Evolutionary conservation across 2,329 filamentous ascomycete species (phyloP), one percentile per base, ranked within the genome.

Genomic region (Aspergillus spinulosporus): DNA sequence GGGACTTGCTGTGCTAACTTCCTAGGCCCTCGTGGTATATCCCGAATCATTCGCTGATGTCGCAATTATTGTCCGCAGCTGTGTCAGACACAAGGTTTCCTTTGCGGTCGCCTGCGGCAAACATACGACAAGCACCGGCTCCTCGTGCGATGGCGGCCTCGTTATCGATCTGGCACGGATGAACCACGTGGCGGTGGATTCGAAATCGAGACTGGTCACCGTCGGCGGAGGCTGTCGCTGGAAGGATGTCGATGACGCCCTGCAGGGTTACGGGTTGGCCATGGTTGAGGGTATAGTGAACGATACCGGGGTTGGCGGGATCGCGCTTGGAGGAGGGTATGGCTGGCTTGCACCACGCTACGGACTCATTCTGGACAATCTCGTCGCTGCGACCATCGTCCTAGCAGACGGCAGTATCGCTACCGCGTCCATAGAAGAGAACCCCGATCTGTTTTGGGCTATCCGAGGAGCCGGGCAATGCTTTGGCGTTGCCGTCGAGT

Each of bases 241-340:
- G 81, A 71, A 70, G 54, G 80, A 84, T 62, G 43, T 58, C 7
- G 39, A 86, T 60, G 68, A 73, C 3, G 78, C 78, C 0, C 78
- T 78, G 0, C 80, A 73, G 52, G 68, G 77, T 46, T 71, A 82
- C 61, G 77, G 77, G 0, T 76, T 87, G 2, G 84, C 83, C 2
- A 82, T 82, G 2, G 80, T 85, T 0, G 83, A 83, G 5, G 83
- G 84, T 3, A 85, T 83, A 0, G 80, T 86, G 3, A 81, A 80
- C 29, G 80, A 86, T 56, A 85, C 82, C 1, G 84, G 84, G 2
- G 81, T 86, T 5, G 84, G 81, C 3, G 84, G 82, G 0, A 69
- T 85, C n/a, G 77, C 79, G 0, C 66, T 85, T 0, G 81, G 82
- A 1, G 83, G 83, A 28, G 84, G 84, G 1, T 83, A 82, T 62